Percentiles rank a stretch among this genome's conserved stretches.
Evolutionary conservation across 2,329 filamentous ascomycete species (phyloP).

Genomic region (Calonectria hongkongensis): DNA sequence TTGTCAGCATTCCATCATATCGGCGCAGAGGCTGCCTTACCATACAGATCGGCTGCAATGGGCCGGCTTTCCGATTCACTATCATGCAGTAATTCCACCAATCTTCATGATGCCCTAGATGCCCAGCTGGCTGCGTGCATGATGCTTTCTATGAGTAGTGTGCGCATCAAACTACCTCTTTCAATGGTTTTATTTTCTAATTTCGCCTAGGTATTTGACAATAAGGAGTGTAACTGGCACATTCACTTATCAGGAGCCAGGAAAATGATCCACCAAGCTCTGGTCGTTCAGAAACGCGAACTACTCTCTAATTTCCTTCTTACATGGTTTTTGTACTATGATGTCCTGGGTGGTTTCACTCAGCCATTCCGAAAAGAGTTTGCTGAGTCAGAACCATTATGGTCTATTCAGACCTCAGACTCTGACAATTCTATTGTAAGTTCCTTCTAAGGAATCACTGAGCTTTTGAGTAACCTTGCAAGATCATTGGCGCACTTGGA

Average conservation of each 20-base stretch:
- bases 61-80: constrained; percentile 15
- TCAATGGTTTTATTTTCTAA: neutral
- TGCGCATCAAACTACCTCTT: neutral
- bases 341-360: constrained; percentile 28
- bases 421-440: constrained; percentile 19
- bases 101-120: neutral
- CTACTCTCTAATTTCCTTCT: constrained; percentile 24
- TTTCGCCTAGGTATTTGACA: constrained; percentile 22
- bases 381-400: neutral
- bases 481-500: constrained; percentile 24
- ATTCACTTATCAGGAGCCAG: constrained; percentile 28
- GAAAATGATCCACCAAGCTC: constrained; percentile 18
- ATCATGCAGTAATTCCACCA: no score
- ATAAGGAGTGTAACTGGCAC: constrained; percentile 30
- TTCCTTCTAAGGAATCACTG: neutral
- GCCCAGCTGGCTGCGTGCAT: constrained; percentile 34
- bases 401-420: neutral
- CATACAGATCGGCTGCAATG: constrained; percentile 24
- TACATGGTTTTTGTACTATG: constrained; percentile 37
- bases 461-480: neutral
- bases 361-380: neutral
- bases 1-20: constrained; percentile 29
- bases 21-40: neutral
- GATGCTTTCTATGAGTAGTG: constrained; percentile 38
- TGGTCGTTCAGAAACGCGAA: neutral